Evolutionary conservation across 2,329 filamentous ascomycete species (phyloP), one percentile per base, ranked within the genome.

Genomic region (Alternaria alternata): DNA sequence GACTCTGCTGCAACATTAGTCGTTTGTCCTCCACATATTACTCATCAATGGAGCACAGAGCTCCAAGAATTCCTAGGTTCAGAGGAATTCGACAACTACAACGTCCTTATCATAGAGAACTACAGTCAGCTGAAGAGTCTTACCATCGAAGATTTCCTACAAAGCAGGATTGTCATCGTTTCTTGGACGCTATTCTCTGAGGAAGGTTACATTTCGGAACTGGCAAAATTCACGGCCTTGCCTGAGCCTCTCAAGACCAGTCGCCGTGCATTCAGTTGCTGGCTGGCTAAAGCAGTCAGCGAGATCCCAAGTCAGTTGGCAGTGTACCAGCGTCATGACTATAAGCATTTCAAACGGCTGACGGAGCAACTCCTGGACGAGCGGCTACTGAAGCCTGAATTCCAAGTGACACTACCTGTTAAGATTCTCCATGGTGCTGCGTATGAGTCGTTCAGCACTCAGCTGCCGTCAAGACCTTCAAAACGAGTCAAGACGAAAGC

Each of bases 21-120:
- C 28, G 71, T 91, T 0, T 85, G 86, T 7, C 88, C 88, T 0
- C 61, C 72, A 0, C 83, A 85, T 49, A 77, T 91, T 5, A 75
- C 84, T 1, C 68, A 78, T 6, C 89, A 91, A 68, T 91, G 89
- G 89, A 67, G 70, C 8, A 69, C 73, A 0, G 88, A 91, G 62
- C 81, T 87, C 14, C 48, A 66, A 3, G 85, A 85, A 51, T 88
- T 85, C 67, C 71, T 86, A 3, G 79, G 75, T 4, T 63, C 55
- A 0, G 72, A 72, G 5, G 51, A 65, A 7, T 71, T 69, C 20
- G 63, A 65, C 0, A 22, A 34, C 6, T 82, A 82, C 66, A 77
- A 76, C 3, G 75, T 88, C 3, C 46, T 87, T 1, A 62, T 80
- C 1, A 79, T 89, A 43, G 76, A 77, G 16, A 78, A 62, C 0